phyloP scores from a whole-genome alignment of 768 basidiomycete genomes.

The Amanita rubescens region DNA sequence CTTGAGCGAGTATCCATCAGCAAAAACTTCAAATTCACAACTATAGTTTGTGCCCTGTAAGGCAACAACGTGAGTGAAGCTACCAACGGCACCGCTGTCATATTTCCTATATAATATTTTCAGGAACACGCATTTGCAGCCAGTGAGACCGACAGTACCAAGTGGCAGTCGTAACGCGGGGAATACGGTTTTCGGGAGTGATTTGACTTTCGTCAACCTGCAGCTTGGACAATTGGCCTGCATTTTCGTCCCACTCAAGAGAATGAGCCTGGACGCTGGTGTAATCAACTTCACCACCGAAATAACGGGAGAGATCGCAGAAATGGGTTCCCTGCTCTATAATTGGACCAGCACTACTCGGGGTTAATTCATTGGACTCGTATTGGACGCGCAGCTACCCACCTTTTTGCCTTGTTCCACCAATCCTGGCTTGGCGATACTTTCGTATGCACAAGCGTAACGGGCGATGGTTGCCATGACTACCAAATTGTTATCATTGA shows the following conservation, averaged over 20 bases:
- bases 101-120: slow-evolving; percentile 67
- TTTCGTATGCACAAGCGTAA: slow-evolving; percentile 84
- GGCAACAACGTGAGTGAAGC: slow-evolving; percentile 82
- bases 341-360: slow-evolving; percentile 64
- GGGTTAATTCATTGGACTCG: slow-evolving; percentile 2
- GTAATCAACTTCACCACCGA: slow-evolving; percentile 93
- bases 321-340: slow-evolving; percentile 96
- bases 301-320: slow-evolving; percentile 94
- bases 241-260: slow-evolving; percentile 86
- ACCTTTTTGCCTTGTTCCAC: slow-evolving; percentile 93
- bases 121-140: background rate
- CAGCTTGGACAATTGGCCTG: slow-evolving; percentile 78
- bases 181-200: slow-evolving; percentile 82
- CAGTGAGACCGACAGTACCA: slow-evolving; percentile 41
- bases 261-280: slow-evolving; percentile 76
- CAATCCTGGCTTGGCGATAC: slow-evolving; percentile 78
- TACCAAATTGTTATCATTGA: slow-evolving; percentile 86
- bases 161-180: slow-evolving; percentile 86
- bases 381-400: slow-evolving; percentile 2
- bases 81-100: slow-evolving; percentile 88
- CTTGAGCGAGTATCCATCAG: slow-evolving; percentile 89
- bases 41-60: slow-evolving; percentile 92
- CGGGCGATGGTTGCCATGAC: slow-evolving; percentile 96
- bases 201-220: slow-evolving; percentile 80
- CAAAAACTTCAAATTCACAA: slow-evolving; percentile 90